A percentile compares a stretch with the other conserved stretches of the same genome.
phyloP scores from a whole-genome alignment of 148 eudicot genomes.

The Suaeda aralocaspica region DNA sequence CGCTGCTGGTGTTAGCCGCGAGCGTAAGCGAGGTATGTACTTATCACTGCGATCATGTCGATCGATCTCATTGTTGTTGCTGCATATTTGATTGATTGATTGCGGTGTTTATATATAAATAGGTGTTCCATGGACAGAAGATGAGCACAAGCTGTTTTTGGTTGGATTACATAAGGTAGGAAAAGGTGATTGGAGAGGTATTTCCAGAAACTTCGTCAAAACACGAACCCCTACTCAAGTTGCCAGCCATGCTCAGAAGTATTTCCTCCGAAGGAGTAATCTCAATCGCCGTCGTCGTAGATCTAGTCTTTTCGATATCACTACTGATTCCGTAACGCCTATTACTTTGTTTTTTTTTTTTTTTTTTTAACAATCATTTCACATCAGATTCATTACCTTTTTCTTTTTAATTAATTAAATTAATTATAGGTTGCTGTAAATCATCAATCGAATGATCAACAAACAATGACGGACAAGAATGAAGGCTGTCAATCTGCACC shows the following conservation, averaged over 20 bases:
- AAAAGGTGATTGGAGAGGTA: slow-evolving; percentile 81
- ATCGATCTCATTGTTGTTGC: background rate
- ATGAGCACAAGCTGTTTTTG: slow-evolving; percentile 71
- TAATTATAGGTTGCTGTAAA: slow-evolving; percentile 17
- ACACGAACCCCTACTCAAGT: slow-evolving; percentile 84
- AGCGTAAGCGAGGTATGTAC: slow-evolving; percentile 63
- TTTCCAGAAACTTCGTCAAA: slow-evolving; percentile 65
- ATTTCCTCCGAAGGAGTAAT: slow-evolving; percentile 58
- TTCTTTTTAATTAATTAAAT: no score
- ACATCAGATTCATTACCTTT: background rate
- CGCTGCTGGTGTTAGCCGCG: slow-evolving; percentile 30
- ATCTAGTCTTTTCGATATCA: slow-evolving; percentile 79
- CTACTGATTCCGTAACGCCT: slow-evolving; percentile 55
- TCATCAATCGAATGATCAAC: slow-evolving; percentile 17
- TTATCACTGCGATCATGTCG: background rate
- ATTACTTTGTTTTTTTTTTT: background rate
- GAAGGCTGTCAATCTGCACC: slow-evolving; percentile 10
- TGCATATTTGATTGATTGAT: slow-evolving; percentile 4
- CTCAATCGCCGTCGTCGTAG: slow-evolving; percentile 68
- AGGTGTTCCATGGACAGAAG: slow-evolving; percentile 86
- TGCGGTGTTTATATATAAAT: slow-evolving; percentile 8
- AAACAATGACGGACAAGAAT: background rate
- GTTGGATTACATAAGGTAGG: slow-evolving; percentile 67
- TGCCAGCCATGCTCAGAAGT: slow-evolving; percentile 83
- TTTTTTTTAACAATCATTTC: background rate